Conservation (phyloP, 371 early-diverging fungal genomes). For the Fennellomyces sp. region DNA sequence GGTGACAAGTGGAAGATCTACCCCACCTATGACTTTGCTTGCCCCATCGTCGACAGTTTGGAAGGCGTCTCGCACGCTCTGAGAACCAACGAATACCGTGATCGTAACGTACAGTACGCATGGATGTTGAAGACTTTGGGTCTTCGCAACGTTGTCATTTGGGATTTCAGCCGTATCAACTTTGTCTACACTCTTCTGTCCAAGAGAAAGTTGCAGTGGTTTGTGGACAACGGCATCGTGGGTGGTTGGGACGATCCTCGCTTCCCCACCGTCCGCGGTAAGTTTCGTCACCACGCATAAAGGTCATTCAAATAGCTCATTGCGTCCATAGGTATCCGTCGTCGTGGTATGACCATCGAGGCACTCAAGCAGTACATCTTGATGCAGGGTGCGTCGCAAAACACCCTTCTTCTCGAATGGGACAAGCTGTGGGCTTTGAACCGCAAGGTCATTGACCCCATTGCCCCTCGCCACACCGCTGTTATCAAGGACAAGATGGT, state of each 20-base stretch:
- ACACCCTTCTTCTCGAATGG: conserved; percentile 95
- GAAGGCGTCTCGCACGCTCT: conserved; percentile 99
- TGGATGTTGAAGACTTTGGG: conserved; percentile 97
- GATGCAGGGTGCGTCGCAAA: conserved; percentile 99
- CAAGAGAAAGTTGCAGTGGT: conserved; percentile 99
- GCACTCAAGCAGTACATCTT: conserved; percentile 98
- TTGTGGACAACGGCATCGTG: conserved; percentile 92
- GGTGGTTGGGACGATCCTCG: conserved; percentile 99
- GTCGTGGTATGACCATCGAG: conserved; percentile 98
- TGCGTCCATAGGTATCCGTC: conserved; percentile 75
- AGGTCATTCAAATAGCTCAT: too few species aligned
- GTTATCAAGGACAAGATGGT: conserved; percentile 70
- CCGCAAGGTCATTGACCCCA: conserved; percentile 97
- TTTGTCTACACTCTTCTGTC: conserved; percentile 99
- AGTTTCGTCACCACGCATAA: neutral
- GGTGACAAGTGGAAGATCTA: conserved; percentile 95
- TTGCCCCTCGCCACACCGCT: conserved; percentile 93
- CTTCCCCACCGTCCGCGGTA: conserved; percentile 97
- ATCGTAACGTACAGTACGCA: conserved; percentile 98
- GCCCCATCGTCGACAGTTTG: conserved; percentile 97
- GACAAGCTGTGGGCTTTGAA: conserved; percentile 99
- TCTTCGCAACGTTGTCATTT: conserved; percentile 88
- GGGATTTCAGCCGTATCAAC: conserved; percentile 97
- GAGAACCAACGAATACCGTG: conserved; percentile 99
- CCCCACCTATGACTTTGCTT: conserved; percentile 99